These are phyloP conservation scores for Hymenoscyphus occultus DNA, from an alignment of 2,329 filamentous ascomycete species.

Conservation along the genomic window DNA sequence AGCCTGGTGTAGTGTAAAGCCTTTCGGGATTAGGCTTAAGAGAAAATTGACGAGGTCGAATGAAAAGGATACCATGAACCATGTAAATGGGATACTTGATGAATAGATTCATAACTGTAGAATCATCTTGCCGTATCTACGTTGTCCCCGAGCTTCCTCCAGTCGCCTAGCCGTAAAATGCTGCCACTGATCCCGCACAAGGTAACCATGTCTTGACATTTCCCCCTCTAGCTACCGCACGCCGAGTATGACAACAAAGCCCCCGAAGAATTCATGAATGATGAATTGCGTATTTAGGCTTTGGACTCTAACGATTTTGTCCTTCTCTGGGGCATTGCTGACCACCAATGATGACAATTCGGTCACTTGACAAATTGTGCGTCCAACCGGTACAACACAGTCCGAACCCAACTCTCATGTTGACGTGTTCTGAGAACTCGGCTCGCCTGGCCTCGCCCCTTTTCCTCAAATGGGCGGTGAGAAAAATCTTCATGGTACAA, in stretches of 20 bases:
- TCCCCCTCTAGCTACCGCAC: neutral
- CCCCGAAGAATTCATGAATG: slow-evolving; percentile 1
- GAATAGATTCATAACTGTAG: slow-evolving; percentile 5
- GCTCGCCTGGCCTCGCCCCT: neutral
- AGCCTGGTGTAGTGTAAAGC: slow-evolving; percentile 3
- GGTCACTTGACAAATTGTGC: slow-evolving; percentile 12
- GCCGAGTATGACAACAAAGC: slow-evolving; percentile 1
- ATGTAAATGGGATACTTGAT: slow-evolving; percentile 7
- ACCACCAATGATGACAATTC: slow-evolving; percentile 16
- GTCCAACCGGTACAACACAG: slow-evolving; percentile 13
- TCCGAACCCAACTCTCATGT: slow-evolving; percentile 10
- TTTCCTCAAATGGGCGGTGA: slow-evolving; percentile 9
- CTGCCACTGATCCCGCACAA: slow-evolving; percentile 8
- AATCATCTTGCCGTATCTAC: slow-evolving; percentile 12
- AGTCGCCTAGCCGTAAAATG: slow-evolving; percentile 11
- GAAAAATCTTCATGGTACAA: slow-evolving; percentile 2
- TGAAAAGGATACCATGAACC: neutral
- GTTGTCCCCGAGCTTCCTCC: slow-evolving; percentile 10
- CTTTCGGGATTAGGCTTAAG: slow-evolving; percentile 2
- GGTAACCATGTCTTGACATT: slow-evolving; percentile 2
- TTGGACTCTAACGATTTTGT: neutral
- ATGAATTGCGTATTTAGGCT: slow-evolving; percentile 1
- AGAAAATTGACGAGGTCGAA: slow-evolving; percentile 6
- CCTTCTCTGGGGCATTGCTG: slow-evolving; percentile 11
- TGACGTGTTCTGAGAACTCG: slow-evolving; percentile 1